Evolutionary conservation across 192 early-diverging fungal genomes (phyloP).

Genomic region (Coemansia sp.): DNA sequence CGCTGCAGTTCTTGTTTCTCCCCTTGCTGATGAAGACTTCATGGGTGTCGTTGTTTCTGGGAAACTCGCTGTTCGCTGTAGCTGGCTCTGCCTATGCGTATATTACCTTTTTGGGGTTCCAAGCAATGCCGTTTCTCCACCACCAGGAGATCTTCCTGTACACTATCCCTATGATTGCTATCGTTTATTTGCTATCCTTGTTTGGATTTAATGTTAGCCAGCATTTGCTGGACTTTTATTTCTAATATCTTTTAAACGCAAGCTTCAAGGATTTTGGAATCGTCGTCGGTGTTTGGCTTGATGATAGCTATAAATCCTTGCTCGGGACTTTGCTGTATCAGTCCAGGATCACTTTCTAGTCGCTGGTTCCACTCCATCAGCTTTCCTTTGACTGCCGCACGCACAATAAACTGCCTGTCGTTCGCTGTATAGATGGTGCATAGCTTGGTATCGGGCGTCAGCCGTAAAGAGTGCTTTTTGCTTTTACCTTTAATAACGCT

Average conservation of each 20-base stretch:
- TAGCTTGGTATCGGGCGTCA: conserved; percentile 36
- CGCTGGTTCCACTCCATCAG: conserved; percentile 46
- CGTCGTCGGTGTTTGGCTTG: conserved; percentile 33
- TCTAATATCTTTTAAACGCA: conserved; percentile 44
- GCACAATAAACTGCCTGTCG: conserved; percentile 20
- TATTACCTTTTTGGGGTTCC: conserved; percentile 91
- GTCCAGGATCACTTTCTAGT: conserved; percentile 20
- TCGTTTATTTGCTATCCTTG: conserved; percentile 61
- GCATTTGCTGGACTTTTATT: conserved; percentile 73
- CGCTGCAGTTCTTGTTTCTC: conserved; percentile 91
- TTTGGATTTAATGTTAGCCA: conserved; percentile 79
- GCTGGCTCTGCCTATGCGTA: conserved; percentile 79
- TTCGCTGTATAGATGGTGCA: conserved; percentile 24
- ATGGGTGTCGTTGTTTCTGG: conserved; percentile 81
- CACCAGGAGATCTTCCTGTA: conserved; percentile 87
- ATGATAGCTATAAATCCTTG: conserved; percentile 35
- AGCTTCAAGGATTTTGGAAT: conserved; percentile 25
- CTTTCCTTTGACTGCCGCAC: conserved; percentile 33
- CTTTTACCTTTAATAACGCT: conserved; percentile 43
- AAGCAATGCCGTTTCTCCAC: conserved; percentile 92
- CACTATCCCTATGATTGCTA: conserved; percentile 68
- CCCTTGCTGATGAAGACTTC: conserved; percentile 71
- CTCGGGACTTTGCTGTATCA: conserved; percentile 9
- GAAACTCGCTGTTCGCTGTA: conserved; percentile 83
- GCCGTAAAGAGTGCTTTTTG: conserved; percentile 38